Percentiles rank a stretch among this genome's conserved stretches.
Evolutionary conservation across 257 asterid genomes (phyloP).

Genomic region (Striga asiatica): DNA sequence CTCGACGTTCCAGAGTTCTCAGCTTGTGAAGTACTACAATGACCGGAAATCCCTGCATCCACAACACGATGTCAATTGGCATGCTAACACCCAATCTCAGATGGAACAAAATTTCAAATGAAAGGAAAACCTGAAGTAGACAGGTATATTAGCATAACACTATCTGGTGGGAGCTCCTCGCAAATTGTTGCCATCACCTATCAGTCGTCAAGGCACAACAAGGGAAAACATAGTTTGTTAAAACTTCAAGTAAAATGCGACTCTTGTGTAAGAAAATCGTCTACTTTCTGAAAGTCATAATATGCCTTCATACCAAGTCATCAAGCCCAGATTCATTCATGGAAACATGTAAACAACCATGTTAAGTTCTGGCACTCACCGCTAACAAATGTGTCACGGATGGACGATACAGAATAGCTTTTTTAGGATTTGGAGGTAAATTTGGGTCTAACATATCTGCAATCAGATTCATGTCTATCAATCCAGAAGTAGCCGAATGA

Average conservation of each 20-base stretch:
- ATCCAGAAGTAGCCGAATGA: constrained; percentile 74
- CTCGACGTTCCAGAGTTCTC: constrained; percentile 43
- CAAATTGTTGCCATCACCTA: constrained; percentile 84
- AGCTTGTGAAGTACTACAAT: constrained; percentile 30
- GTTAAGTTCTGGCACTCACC: constrained; percentile 42
- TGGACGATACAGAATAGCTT: constrained; percentile 81
- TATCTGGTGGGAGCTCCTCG: constrained; percentile 82
- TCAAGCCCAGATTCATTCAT: constrained; percentile 13
- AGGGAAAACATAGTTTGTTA: constrained; percentile 11
- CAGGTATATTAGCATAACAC: constrained; percentile 67
- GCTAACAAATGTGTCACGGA: constrained; percentile 72
- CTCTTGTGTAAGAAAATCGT: neutral
- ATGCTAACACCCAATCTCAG: constrained; percentile 13
- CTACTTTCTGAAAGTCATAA: neutral
- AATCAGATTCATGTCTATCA: constrained; percentile 65
- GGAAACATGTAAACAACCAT: constrained; percentile 7
- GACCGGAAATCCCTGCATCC: constrained; percentile 42
- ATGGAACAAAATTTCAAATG: constrained; percentile 4
- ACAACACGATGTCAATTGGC: constrained; percentile 17
- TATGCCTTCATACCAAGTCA: constrained; percentile 3
- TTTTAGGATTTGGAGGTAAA: constrained; percentile 91
- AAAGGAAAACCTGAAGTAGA: constrained; percentile 63
- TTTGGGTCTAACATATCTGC: constrained; percentile 92
- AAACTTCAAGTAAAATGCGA: constrained; percentile 7
- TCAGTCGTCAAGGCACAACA: constrained; percentile 9